phyloP scores from a whole-genome alignment of 106 monocot genomes.

The Dioscorea dumetorum region DNA sequence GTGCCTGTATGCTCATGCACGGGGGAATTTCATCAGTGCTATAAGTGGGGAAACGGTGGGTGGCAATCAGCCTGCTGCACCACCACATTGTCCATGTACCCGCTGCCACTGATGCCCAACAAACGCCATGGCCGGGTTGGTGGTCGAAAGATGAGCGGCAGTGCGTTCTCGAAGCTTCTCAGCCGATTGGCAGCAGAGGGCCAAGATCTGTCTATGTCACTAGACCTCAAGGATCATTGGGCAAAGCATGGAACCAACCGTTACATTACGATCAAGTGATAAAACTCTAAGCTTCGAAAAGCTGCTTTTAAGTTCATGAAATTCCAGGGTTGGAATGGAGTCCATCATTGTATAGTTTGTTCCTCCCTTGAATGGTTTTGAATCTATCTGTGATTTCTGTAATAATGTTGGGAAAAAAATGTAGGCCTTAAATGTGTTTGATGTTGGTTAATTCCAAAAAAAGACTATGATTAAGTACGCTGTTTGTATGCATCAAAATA shows the following conservation, averaged over 20 bases:
- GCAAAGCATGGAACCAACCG: conserved; percentile 72
- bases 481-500: too few species aligned
- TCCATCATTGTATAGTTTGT: too few species aligned
- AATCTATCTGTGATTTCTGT: too few species aligned
- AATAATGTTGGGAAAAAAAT: too few species aligned
- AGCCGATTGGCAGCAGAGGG: conserved; percentile 50
- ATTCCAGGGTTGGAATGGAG: too few species aligned
- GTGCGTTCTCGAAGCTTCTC: conserved; percentile 43
- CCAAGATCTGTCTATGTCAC: conserved; percentile 43
- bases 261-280: conserved; percentile 67
- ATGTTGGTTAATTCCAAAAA: too few species aligned
- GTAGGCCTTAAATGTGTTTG: too few species aligned
- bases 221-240: conserved; percentile 69
- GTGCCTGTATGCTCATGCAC: conserved; percentile 59
- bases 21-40: conserved; percentile 45
- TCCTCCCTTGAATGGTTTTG: too few species aligned
- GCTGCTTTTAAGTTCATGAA: too few species aligned
- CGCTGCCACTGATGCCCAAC: conserved; percentile 52
- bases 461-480: too few species aligned
- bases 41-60: conserved; percentile 72
- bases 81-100: conserved; percentile 50
- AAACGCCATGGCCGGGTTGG: conserved; percentile 53
- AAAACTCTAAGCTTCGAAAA: too few species aligned
- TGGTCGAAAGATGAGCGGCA: conserved; percentile 65
- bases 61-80: conserved; percentile 72